These are phyloP conservation scores for Linnemannia exigua DNA, from an alignment of 192 early-diverging fungal species.

Conservation along the genomic window DNA sequence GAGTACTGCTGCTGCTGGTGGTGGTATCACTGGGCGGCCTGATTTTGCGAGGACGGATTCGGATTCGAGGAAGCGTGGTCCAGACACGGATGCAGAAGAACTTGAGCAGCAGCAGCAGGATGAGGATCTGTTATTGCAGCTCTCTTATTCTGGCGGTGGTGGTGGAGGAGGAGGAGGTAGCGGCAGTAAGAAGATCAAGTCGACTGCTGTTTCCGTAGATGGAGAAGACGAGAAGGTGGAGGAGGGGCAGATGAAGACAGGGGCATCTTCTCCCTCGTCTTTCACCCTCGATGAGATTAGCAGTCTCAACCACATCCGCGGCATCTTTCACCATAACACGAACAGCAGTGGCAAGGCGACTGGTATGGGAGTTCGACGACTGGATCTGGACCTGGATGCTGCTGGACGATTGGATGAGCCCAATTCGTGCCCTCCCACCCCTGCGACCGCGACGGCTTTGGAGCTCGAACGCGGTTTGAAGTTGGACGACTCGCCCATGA, in stretches of 20 bases:
- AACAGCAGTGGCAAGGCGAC: constrained; percentile 22
- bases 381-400: constrained; percentile 31
- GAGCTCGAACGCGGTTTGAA: neutral
- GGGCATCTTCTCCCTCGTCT: neutral
- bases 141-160: neutral
- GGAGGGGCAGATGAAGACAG: neutral
- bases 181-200: constrained; percentile 2
- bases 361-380: neutral
- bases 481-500: neutral
- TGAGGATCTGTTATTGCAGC: neutral
- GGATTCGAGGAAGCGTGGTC: constrained; percentile 39
- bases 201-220: neutral
- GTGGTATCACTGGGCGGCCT: neutral
- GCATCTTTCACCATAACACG: neutral
- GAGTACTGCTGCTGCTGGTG: neutral
- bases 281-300: neutral
- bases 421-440: constrained; percentile 32
- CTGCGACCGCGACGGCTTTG: constrained; percentile 12
- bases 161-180: neutral
- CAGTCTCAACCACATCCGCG: neutral
- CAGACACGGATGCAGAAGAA: constrained; percentile 7
- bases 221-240: neutral
- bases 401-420: constrained; percentile 14
- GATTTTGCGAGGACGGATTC: neutral
- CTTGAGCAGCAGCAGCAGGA: constrained; percentile 12